These are phyloP conservation scores for Aspergillus candidus DNA, from an alignment of 2,329 filamentous ascomycete genomes.

Conservation along the genomic window DNA sequence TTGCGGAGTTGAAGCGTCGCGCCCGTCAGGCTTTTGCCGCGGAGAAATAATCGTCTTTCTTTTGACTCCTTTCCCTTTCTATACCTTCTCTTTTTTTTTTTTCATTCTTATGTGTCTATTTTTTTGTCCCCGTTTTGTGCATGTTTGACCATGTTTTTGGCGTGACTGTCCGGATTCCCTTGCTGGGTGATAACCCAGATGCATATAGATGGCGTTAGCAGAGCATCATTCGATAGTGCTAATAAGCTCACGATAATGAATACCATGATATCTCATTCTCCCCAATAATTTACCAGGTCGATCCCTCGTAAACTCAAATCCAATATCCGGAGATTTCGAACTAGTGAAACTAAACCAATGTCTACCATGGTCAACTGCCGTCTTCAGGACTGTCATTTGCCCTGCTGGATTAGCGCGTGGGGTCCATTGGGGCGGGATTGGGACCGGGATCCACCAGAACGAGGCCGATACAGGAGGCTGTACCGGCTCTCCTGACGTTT, in stretches of 20 bases:
- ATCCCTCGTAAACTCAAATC: too few relatives aligned
- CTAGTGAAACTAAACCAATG: too few relatives aligned
- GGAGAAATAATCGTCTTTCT: slow-evolving; percentile 12
- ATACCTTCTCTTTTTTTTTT: slow-evolving; percentile 2
- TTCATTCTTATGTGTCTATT: slow-evolving; percentile 2
- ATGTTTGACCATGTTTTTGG: not conserved
- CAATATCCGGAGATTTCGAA: not conserved
- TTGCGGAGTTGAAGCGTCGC: slow-evolving; percentile 30
- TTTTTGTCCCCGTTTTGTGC: not conserved
- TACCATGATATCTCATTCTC: too few relatives aligned
- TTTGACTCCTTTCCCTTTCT: slow-evolving; percentile 4
- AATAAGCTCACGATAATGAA: slow-evolving; percentile 16
- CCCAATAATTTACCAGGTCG: not conserved
- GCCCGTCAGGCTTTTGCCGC: slow-evolving; percentile 18
- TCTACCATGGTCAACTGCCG: too few relatives aligned
- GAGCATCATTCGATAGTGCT: not conserved
- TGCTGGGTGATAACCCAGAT: slow-evolving; percentile 9
- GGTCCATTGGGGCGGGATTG: too few relatives aligned
- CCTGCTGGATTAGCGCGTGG: not conserved
- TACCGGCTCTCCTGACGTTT: too few relatives aligned
- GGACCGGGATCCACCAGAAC: too few relatives aligned
- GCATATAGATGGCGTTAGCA: slow-evolving; percentile 26
- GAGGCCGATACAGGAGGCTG: too few relatives aligned
- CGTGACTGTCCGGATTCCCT: slow-evolving; percentile 10
- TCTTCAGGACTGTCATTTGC: not conserved